Conservation (phyloP, 2,329 filamentous ascomycete species). For the Cladorrhinum sp. region DNA sequence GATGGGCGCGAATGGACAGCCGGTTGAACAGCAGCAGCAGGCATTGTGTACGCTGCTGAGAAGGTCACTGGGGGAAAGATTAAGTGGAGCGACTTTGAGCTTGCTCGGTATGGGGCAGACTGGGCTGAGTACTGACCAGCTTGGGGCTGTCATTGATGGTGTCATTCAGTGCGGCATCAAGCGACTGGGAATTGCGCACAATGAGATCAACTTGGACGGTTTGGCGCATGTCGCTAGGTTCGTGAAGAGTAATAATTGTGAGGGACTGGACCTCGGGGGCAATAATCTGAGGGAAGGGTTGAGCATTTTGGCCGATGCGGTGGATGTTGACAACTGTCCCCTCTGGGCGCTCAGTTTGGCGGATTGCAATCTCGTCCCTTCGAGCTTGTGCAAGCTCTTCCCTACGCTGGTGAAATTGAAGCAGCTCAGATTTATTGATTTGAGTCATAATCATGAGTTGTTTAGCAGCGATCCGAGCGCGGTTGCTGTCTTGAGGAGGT, state of each 20-base stretch:
- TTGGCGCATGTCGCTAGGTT: constrained; percentile 75
- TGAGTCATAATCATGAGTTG: constrained; percentile 83
- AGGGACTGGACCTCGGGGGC: constrained; percentile 84
- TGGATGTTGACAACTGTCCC: constrained; percentile 51
- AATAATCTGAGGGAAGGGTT: constrained; percentile 66
- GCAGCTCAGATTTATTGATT: constrained; percentile 81
- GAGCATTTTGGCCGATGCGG: constrained; percentile 49
- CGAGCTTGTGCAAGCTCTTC: constrained; percentile 70
- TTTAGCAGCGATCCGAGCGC: constrained; percentile 74
- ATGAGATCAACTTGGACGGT: constrained; percentile 70
- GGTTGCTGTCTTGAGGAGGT: constrained; percentile 72
- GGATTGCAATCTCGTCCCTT: constrained; percentile 75
- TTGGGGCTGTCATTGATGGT: constrained; percentile 77
- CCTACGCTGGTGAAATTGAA: constrained; percentile 67
- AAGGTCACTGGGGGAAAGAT: constrained; percentile 71
- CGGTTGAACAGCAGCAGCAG: constrained; percentile 24
- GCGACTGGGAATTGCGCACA: constrained; percentile 79
- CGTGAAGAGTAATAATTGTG: constrained; percentile 71
- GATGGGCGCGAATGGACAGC: constrained; percentile 5
- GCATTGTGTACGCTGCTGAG: constrained; percentile 67
- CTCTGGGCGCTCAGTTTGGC: constrained; percentile 83
- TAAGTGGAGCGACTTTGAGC: constrained; percentile 73
- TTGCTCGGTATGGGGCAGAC: constrained; percentile 82
- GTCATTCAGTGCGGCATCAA: constrained; percentile 74
- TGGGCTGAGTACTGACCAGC: constrained; percentile 65